phyloP scores from a whole-genome alignment of 129 eudicot genomes.

The Apium graveolens region DNA sequence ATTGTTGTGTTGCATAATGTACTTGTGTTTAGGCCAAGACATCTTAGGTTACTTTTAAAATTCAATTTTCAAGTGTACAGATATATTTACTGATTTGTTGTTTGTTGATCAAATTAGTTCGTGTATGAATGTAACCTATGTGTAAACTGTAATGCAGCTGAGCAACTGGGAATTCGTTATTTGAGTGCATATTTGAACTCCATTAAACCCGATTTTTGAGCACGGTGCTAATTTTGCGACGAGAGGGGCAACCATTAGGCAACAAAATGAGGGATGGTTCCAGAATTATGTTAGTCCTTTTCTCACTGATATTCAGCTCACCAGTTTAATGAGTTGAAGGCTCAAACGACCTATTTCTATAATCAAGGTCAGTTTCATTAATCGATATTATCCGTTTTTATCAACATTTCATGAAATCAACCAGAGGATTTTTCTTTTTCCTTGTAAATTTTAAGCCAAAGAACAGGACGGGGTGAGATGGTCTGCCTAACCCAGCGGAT shows the following conservation, averaged over 20 bases:
- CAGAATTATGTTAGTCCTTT: constrained; percentile 35
- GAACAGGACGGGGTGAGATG: constrained; percentile 8
- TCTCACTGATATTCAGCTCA: constrained; percentile 39
- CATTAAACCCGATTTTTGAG: constrained; percentile 30
- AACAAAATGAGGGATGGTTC: constrained; percentile 18
- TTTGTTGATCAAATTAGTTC: background rate
- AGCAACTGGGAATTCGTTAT: constrained; percentile 36
- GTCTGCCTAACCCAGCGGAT: constrained; percentile 38
- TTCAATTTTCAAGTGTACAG: too few species aligned
- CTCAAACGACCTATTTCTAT: constrained; percentile 25
- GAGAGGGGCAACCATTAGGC: constrained; percentile 49
- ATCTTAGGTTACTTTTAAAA: too few species aligned
- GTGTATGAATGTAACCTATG: background rate
- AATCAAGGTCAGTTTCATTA: constrained; percentile 23
- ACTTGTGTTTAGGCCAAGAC: background rate
- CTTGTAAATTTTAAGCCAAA: background rate
- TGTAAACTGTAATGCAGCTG: constrained; percentile 29
- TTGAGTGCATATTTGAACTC: constrained; percentile 51
- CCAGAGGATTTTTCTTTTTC: background rate
- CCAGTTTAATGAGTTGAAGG: constrained; percentile 46
- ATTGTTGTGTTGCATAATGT: background rate
- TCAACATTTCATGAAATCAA: background rate
- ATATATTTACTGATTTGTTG: background rate
- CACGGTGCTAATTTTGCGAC: constrained; percentile 60
- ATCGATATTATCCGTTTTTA: background rate